Percentiles rank a stretch among this genome's conserved stretches.
Conservation (phyloP, 371 early-diverging fungal species). For the Rhizomucor pusillus region DNA sequence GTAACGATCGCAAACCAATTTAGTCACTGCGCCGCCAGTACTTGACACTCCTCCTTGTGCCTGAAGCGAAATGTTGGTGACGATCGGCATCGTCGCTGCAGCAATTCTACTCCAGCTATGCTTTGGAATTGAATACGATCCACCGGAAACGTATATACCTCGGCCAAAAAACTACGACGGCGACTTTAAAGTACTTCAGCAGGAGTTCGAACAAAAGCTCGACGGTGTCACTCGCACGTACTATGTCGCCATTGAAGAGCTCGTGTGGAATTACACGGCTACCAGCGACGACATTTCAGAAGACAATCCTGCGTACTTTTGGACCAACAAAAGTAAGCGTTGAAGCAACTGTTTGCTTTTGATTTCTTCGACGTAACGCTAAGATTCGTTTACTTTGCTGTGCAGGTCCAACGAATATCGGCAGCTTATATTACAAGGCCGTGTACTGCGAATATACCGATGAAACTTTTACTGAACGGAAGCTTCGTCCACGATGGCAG, state of each 20-base stretch:
- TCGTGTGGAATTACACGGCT: slow-evolving; percentile 40
- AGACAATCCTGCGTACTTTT: slow-evolving; percentile 11
- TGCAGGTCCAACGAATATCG: slow-evolving; percentile 25
- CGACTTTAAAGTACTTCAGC: slow-evolving; percentile 29
- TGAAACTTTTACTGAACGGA: slow-evolving; percentile 22
- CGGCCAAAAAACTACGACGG: slow-evolving; percentile 13
- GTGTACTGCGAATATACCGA: slow-evolving; percentile 51
- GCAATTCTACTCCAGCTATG: too few relatives aligned
- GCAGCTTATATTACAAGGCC: slow-evolving; percentile 45
- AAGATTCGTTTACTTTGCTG: neutral
- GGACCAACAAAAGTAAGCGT: slow-evolving; percentile 17
- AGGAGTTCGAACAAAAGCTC: slow-evolving; percentile 25
- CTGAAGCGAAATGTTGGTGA: too few relatives aligned
- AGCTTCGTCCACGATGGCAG: slow-evolving; percentile 33
- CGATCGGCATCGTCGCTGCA: too few relatives aligned
- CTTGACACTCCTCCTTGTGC: too few relatives aligned
- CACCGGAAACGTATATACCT: slow-evolving; percentile 8
- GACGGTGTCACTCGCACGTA: slow-evolving; percentile 30
- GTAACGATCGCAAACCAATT: too few relatives aligned
- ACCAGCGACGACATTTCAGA: slow-evolving; percentile 12
- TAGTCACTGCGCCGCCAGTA: too few relatives aligned
- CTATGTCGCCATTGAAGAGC: slow-evolving; percentile 36
- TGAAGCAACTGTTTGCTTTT: neutral
- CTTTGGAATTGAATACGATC: slow-evolving; percentile 7
- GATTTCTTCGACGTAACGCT: neutral